phyloP scores from a whole-genome alignment of 2,329 filamentous ascomycete genomes.

The Tolypocladium nubicola region DNA sequence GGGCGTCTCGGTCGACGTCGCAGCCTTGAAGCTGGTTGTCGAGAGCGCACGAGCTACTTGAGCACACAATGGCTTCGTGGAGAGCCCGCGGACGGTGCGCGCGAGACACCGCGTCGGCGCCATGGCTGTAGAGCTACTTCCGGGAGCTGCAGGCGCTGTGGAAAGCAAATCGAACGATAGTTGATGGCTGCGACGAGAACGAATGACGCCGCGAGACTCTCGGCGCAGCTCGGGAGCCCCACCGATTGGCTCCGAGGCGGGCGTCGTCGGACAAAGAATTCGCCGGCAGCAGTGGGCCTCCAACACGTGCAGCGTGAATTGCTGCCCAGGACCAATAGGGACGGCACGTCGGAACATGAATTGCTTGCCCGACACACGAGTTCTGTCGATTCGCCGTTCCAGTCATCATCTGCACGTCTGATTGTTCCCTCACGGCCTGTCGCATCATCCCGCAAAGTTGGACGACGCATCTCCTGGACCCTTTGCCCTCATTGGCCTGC shows the following conservation, averaged over 20 bases:
- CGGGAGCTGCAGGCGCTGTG: not conserved
- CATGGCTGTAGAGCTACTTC: constrained; percentile 6
- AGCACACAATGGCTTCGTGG: not conserved
- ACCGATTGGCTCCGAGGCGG: not conserved
- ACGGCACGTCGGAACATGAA: not conserved
- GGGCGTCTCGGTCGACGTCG: constrained; percentile 7
- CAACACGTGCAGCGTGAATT: not conserved
- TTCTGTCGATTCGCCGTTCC: not conserved
- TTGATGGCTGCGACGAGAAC: not conserved
- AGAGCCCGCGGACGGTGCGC: constrained; percentile 3
- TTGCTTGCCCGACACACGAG: not conserved
- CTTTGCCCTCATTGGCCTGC: not conserved
- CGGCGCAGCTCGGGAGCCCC: not conserved
- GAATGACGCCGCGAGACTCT: not conserved
- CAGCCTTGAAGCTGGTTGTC: constrained; percentile 3
- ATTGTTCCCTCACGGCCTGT: not conserved
- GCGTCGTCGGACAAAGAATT: constrained; percentile 1
- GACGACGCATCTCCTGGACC: not conserved
- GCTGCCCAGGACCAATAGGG: not conserved
- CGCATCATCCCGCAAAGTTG: not conserved
- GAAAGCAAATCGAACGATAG: not conserved
- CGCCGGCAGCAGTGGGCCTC: not conserved
- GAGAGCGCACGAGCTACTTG: constrained; percentile 3
- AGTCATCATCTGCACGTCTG: not conserved
- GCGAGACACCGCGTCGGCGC: constrained; percentile 8